Evolutionary conservation across 2,329 filamentous ascomycete species (phyloP), one percentile per base, ranked within the genome.

Genomic region (Aureobasidium vineae): DNA sequence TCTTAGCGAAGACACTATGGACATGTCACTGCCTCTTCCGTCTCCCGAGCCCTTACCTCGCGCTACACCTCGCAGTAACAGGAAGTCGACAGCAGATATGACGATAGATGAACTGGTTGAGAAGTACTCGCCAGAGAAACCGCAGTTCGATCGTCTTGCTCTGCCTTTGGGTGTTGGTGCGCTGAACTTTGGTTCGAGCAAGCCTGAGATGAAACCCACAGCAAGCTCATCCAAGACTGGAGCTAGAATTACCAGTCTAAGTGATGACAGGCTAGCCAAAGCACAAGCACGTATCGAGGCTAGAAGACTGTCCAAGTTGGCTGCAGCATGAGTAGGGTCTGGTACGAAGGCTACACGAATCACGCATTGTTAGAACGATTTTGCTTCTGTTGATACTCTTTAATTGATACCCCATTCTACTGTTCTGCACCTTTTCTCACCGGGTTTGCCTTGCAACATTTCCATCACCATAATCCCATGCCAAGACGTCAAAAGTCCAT

Each of bases 81-180:
- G 40, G 21, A 61, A 56, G 3, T 26, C 45, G 2, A 56, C 45
- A 38, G 66, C 43, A 31, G 59, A 59, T 7, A 47, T 45, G 40
- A 63, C 57, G 38, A 67, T 66, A 21, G 56, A 61, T 15, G 47
- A 66, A n/a, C 57, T 66, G 15, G 53, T 66, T 8, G 65, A 63
- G 13, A 66, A 49, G 47, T 66, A 63, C 40, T 66, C 57, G 28
- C 65, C 64, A 31, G 53, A 52, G 15, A 66, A 66, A 31, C 59
- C 52, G 7, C 49, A 56, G 5, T 64, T 63, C n/a, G 66, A 67
- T 59, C 66, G 66, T 33, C 40, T 64, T 31, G 66, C 66, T 41
- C 41, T 67, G 28, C 66, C 66, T 26, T 11, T 64, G n/a, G 50
- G 66, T n/a, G 33, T 56, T 8, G 65, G 47, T 36, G 21, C 54